Evolutionary conservation across 495 filamentous ascomycete species (phyloP), one percentile per base, ranked within the genome.

Genomic region (Aspergillus carlsbadensis): DNA sequence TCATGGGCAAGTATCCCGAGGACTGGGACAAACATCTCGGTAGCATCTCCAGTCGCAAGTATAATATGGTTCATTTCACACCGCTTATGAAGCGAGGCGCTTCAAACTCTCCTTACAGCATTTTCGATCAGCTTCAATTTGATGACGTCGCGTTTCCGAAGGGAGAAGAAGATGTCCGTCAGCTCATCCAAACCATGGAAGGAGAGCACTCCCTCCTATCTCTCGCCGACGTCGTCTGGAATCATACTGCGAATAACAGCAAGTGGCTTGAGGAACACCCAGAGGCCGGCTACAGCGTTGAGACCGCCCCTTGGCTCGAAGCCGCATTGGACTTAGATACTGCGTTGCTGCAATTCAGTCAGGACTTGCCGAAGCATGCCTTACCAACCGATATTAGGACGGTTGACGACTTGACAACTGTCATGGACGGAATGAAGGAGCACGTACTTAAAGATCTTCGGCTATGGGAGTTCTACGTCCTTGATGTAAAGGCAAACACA

Each of bases 41-140:
- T 57, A 94, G 94, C 37, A 94, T 98, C 60, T 84, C 87, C 56
- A 84, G 88, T 46, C 81, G 94, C 34, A 91, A 91, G 6, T 99
- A 99, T 75, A 99, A 99, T 70, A 96, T 98, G 91, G 84, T 99
- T 51, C 95, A 99, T 70, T 99, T 98, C 66, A 96, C 95, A 5
- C 95, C 95, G 7, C 76, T 98, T 62, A 94, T 92, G 80, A 78
- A 88, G 51, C 84, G 95, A 42, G 95, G 95, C 22, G 80, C 76
- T 13, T 97, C 93, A 13, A 96, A 98, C 67, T 98, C 95, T 10
- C 95, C 95, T 0, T 99, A 98, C 78, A 97, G 93, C 69, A 84
- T 99, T 53, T 95, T 88, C 65, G 89, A 99, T 64, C 95, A 98
- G 73, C 77, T 92, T 31, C 74, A 80, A 26, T 99, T 96, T 76